phyloP scores from a whole-genome alignment of 495 filamentous ascomycete genomes.

The Thozetella sp. region DNA sequence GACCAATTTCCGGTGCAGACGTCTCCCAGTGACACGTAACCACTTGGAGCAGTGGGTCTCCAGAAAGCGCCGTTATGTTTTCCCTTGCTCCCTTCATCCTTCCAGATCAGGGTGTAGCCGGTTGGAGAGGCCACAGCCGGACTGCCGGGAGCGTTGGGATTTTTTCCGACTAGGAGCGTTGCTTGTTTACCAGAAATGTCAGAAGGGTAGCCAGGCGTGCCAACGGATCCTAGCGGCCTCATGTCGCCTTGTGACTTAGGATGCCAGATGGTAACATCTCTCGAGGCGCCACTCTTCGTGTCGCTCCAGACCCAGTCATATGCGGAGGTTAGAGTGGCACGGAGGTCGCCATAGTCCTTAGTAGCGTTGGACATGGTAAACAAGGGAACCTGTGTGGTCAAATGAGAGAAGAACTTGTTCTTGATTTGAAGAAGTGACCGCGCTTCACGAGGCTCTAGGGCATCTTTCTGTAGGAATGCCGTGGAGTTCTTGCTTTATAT shows the following conservation, averaged over 20 bases:
- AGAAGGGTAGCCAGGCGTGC: not conserved
- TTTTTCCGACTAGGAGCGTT: conserved; percentile 5
- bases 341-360: conserved; percentile 2
- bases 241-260: not conserved
- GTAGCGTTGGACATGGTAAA: too few species aligned
- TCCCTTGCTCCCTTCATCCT: not conserved
- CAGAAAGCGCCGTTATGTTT: conserved; percentile 2
- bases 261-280: conserved; percentile 7
- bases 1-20: not conserved
- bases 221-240: conserved; percentile 4
- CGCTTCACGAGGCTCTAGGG: too few species aligned
- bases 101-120: conserved; percentile 3
- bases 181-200: not conserved
- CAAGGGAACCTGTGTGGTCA: too few species aligned
- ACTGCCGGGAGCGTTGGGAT: not conserved
- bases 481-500: too few species aligned
- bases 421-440: too few species aligned
- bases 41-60: conserved; percentile 2
- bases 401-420: too few species aligned
- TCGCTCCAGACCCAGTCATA: conserved; percentile 6
- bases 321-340: not conserved
- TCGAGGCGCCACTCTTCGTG: not conserved
- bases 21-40: too few species aligned
- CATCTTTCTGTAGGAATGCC: too few species aligned
- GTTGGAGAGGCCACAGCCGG: not conserved